Percentiles rank a stretch among this genome's conserved stretches.
Conservation (phyloP, 2,329 filamentous ascomycete genomes). For the Cercospora beticola region DNA sequence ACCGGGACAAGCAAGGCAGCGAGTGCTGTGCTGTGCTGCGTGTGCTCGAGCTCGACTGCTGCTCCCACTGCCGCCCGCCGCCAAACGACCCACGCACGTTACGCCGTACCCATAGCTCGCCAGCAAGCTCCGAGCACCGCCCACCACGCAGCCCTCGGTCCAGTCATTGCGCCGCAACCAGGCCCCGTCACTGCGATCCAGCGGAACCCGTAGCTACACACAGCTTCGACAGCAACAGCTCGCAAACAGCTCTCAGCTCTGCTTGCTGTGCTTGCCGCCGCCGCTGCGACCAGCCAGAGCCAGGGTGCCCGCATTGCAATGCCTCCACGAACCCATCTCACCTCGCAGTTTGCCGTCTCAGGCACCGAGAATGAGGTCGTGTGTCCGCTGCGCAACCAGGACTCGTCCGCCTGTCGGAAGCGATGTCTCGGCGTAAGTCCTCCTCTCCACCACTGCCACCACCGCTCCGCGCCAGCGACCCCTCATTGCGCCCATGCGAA, state of each 20-base stretch:
- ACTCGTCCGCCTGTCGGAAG: slow-evolving; percentile 95
- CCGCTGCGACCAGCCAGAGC: slow-evolving; percentile 4
- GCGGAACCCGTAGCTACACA: slow-evolving; percentile 4
- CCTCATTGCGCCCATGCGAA: not conserved
- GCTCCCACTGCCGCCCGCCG: not conserved
- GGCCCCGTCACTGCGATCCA: not conserved
- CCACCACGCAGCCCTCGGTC: slow-evolving; percentile 8
- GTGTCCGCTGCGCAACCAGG: slow-evolving; percentile 91
- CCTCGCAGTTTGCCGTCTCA: slow-evolving; percentile 71
- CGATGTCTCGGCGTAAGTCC: slow-evolving; percentile 93
- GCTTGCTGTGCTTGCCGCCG: slow-evolving; percentile 1
- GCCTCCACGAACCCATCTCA: slow-evolving; percentile 16
- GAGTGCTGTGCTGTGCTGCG: not conserved
- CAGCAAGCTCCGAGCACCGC: slow-evolving; percentile 6
- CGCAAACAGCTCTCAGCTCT: slow-evolving; percentile 9
- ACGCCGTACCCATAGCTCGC: slow-evolving; percentile 1
- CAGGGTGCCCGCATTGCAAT: slow-evolving; percentile 16
- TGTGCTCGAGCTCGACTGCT: not conserved
- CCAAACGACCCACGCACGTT: not conserved
- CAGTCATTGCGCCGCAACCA: slow-evolving; percentile 3
- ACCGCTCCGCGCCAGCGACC: not conserved
- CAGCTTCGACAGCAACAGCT: slow-evolving; percentile 9
- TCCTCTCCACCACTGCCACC: slow-evolving; percentile 27
- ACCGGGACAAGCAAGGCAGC: not conserved
- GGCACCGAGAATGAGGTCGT: slow-evolving; percentile 95